Conservation (phyloP, 768 basidiomycete genomes). For the Chalciporus sphaerocephalus region DNA sequence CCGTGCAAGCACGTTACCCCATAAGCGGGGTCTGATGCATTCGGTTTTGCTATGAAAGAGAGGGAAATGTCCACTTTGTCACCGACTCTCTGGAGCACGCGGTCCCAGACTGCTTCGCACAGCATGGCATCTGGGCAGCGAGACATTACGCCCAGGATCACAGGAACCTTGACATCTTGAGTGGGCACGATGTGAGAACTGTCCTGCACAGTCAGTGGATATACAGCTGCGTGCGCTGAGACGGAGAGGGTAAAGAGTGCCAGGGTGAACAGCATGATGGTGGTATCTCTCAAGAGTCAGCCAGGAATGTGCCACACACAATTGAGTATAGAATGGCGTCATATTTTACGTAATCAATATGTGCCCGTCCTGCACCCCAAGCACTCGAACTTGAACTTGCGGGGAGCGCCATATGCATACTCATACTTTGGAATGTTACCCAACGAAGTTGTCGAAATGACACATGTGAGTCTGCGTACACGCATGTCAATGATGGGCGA, state of each 20-base stretch:
- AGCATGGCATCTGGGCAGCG: constrained; percentile 78
- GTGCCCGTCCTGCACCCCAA: no score
- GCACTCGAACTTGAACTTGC: neutral
- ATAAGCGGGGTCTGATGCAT: constrained; percentile 61
- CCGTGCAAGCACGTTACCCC: constrained; percentile 86
- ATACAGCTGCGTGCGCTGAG: constrained; percentile 11
- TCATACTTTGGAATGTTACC: constrained; percentile 4
- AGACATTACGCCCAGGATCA: constrained; percentile 61
- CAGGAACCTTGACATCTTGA: constrained; percentile 41
- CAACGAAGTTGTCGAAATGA: constrained; percentile 3
- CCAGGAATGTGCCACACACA: neutral
- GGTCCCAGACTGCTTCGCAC: constrained; percentile 75
- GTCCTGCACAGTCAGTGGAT: constrained; percentile 22
- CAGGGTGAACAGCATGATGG: constrained; percentile 21
- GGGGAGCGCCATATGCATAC: no score
- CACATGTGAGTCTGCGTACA: constrained; percentile 10
- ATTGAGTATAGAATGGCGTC: constrained; percentile 18
- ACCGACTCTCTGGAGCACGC: constrained; percentile 57
- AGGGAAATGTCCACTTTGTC: constrained; percentile 66
- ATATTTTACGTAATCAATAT: constrained; percentile 25
- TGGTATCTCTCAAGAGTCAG: constrained; percentile 10
- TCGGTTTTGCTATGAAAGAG: constrained; percentile 64
- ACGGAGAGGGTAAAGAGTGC: constrained; percentile 15
- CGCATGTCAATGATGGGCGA: constrained; percentile 12
- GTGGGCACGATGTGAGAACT: constrained; percentile 7